Conservation (phyloP, 352 stramenopile genomes). For the Pythium aquatile region DNA sequence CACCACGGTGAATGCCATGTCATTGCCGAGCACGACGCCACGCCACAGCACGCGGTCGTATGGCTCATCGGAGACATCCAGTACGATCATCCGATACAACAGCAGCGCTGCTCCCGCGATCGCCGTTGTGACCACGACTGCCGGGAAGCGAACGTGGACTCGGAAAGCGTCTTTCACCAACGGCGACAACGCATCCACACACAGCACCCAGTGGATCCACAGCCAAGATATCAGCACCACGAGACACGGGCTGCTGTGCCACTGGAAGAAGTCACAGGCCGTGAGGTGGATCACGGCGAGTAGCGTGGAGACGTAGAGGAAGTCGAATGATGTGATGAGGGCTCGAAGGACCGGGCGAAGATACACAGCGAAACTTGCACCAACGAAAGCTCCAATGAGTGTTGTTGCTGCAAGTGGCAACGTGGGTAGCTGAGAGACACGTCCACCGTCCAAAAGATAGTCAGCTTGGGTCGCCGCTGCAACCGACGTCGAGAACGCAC, state of each 20-base stretch:
- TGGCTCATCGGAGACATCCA: neutral
- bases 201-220: slow-evolving; percentile 23
- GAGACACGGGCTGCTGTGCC: slow-evolving; percentile 9
- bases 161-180: neutral
- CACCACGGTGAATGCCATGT: neutral
- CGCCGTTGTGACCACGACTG: neutral
- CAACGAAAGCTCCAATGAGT: neutral
- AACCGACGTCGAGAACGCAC: neutral
- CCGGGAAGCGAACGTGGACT: neutral
- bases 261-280: slow-evolving; percentile 13
- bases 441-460: neutral
- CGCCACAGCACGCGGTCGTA: slow-evolving; percentile 5
- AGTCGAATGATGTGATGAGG: slow-evolving; percentile 13
- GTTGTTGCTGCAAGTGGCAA: neutral
- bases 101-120: neutral
- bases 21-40: neutral
- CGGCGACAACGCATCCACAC: slow-evolving; percentile 12
- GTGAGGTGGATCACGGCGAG: slow-evolving; percentile 12
- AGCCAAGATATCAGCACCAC: slow-evolving; percentile 10
- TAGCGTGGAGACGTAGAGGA: slow-evolving; percentile 20
- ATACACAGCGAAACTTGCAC: neutral
- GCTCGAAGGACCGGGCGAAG: neutral
- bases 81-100: neutral
- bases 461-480: neutral
- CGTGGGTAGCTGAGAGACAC: neutral